Base-by-base conservation (phyloP, 495 filamentous ascomycete genomes). In the Hyaloscypha finlandica region DNA sequence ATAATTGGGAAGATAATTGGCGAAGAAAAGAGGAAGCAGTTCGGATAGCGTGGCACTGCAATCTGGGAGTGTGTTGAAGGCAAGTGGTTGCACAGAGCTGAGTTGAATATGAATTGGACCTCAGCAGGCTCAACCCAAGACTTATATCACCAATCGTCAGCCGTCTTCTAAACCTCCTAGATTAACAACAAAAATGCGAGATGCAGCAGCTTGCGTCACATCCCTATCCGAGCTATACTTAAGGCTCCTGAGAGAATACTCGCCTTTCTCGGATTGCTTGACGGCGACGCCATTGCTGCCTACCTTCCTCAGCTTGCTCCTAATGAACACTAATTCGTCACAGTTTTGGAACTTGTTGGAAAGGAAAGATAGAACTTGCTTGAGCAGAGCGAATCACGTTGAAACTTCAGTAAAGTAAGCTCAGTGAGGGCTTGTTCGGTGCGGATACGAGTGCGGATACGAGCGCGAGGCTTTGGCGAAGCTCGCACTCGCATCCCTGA, bases 121-220 rank as follows among this genome's bases (percentile, higher is more conserved):
- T 37, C 35, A 48, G 16, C 9, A 11, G 42, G 42, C 42, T 48
- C 42, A 48, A 48, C 42, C 4, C 11, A 48, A 48, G 9, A 48
- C 42, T 48, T 48, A 48, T 48, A 48, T 19, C 16, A 6, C 16
- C 8, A 48, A 6, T 12, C 42, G 8, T 48, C 9, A 48, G 11
- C 42, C 9, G 11, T 37, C 12, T 12, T 6, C 6, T 37, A 48
- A 14, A 14, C 42, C 42, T 48, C 16, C 42, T 48, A 48, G 42
- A 4, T 48, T 3, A 48, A 48, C 16, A 16, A 16, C 16, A 14
- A 19, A 14, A 48, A 19, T 12, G 14, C 42, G 42, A 48, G 42
- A 48, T 48, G 42, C 42, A 48, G 9, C 42, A 48, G 42, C 42
- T 48, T 48, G 42, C 42, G 42, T 48, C 42, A 48, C 42, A 48